Conservation (phyloP, 2,329 filamentous ascomycete species). For the Aspergillus texensis region DNA sequence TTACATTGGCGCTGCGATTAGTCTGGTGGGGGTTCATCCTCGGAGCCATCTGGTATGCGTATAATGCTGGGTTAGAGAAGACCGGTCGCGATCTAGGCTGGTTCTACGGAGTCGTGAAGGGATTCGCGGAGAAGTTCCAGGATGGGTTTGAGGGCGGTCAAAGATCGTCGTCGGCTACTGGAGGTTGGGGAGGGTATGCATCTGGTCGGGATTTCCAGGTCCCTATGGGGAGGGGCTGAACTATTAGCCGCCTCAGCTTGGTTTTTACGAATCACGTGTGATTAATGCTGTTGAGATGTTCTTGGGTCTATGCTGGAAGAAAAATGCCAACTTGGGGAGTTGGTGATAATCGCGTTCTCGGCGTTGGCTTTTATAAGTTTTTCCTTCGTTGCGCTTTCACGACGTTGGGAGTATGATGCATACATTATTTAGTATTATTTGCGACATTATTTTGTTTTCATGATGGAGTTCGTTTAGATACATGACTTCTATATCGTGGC, state of each 20-base stretch:
- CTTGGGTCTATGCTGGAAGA: neutral
- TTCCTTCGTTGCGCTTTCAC: neutral
- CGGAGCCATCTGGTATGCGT: conserved; percentile 59
- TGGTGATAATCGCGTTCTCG: neutral
- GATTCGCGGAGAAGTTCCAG: conserved; percentile 62
- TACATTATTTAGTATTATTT: neutral
- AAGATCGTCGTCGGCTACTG: conserved; percentile 33
- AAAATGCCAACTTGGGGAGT: neutral
- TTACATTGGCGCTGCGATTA: conserved; percentile 65
- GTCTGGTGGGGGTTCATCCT: conserved; percentile 66
- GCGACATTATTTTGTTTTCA: neutral
- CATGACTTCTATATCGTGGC: neutral
- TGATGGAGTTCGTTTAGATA: conserved; percentile 3
- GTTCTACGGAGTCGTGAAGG: conserved; percentile 66
- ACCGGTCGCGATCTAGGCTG: conserved; percentile 44
- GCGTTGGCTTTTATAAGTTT: neutral
- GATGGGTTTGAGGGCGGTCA: conserved; percentile 30
- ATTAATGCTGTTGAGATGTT: neutral
- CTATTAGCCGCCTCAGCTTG: neutral
- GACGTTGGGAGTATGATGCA: neutral
- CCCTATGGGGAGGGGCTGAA: neutral
- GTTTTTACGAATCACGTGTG: neutral
- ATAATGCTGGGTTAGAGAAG: conserved; percentile 39
- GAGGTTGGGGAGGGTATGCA: conserved; percentile 52
- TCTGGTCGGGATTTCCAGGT: conserved; percentile 45